Evolutionary conservation across 306 rosid genomes (phyloP).

Genomic region (Vigna radiata): DNA sequence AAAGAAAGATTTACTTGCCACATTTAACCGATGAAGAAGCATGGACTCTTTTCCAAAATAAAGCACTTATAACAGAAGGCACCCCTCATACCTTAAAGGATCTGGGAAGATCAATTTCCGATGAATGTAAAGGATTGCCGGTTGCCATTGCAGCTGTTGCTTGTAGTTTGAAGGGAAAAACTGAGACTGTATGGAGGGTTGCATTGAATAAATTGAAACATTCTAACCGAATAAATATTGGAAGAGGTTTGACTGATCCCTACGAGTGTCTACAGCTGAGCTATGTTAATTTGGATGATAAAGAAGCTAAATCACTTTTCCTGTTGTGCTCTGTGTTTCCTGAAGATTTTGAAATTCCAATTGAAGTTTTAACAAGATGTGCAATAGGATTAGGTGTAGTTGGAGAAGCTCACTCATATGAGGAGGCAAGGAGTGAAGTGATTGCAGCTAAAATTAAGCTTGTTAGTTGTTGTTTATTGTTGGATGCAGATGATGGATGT

Average conservation of each 20-base stretch:
- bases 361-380: background rate
- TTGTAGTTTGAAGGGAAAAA: background rate
- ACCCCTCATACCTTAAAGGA: background rate
- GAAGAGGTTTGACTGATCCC: background rate
- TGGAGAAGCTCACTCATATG: background rate
- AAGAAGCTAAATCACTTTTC: slow-evolving; percentile 22
- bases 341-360: slow-evolving; percentile 33
- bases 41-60: slow-evolving; percentile 12
- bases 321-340: slow-evolving; percentile 43
- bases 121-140: slow-evolving; percentile 42
- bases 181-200: background rate
- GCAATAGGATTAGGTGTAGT: slow-evolving; percentile 23
- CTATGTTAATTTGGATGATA: slow-evolving; percentile 7
- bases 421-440: slow-evolving; percentile 6
- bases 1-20: background rate
- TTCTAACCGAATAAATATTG: background rate
- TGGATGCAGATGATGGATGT: background rate
- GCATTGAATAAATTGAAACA: background rate
- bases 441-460: background rate
- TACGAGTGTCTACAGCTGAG: slow-evolving; percentile 36
- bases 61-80: background rate
- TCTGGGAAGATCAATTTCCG: background rate
- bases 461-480: slow-evolving; percentile 23
- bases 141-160: slow-evolving; percentile 38
- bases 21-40: slow-evolving; percentile 22